Percentiles rank a stretch among this genome's conserved stretches.
phyloP scores from a whole-genome alignment of 2,329 filamentous ascomycete species.

The Corinectria fuckeliana region DNA sequence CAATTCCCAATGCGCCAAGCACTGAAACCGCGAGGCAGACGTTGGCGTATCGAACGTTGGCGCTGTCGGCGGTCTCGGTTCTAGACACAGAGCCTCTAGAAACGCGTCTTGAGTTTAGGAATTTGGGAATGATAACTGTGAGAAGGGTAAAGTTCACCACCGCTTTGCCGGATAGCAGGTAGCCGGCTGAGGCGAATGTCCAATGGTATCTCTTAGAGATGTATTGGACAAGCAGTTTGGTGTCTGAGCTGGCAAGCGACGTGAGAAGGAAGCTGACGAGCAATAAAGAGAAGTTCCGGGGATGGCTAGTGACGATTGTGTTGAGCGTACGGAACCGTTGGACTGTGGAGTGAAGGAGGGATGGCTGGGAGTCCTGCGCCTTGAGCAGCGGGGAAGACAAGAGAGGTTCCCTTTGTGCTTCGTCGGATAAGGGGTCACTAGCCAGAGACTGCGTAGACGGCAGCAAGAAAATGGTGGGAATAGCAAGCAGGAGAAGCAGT shows the following conservation, averaged over 20 bases:
- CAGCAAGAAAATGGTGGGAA: constrained; percentile 23
- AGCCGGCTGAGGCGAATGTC: constrained; percentile 55
- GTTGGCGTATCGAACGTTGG: constrained; percentile 28
- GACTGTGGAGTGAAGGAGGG: constrained; percentile 25
- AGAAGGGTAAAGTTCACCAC: constrained; percentile 55
- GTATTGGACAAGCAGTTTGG: constrained; percentile 57
- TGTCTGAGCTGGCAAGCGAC: constrained; percentile 57
- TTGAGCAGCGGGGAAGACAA: constrained; percentile 49
- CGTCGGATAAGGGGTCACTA: constrained; percentile 8
- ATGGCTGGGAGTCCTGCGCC: constrained; percentile 38
- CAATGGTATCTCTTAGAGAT: constrained; percentile 57
- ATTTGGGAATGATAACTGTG: constrained; percentile 48
- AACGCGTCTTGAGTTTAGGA: constrained; percentile 38
- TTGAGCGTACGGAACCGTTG: constrained; percentile 38
- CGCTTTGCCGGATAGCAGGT: constrained; percentile 55
- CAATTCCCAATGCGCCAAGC: constrained; percentile 52
- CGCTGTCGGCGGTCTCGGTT: constrained; percentile 16
- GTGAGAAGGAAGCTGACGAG: constrained; percentile 55
- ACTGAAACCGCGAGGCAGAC: constrained; percentile 31
- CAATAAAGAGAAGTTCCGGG: constrained; percentile 51
- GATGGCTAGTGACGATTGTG: constrained; percentile 45
- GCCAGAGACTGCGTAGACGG: not conserved
- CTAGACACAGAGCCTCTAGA: not conserved
- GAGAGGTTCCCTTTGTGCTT: constrained; percentile 47
- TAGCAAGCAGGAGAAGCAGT: constrained; percentile 21